Evolutionary conservation across 768 basidiomycete species (phyloP), one percentile per base, ranked within the genome.

Genomic region (Termitomyces eurrhizus): DNA sequence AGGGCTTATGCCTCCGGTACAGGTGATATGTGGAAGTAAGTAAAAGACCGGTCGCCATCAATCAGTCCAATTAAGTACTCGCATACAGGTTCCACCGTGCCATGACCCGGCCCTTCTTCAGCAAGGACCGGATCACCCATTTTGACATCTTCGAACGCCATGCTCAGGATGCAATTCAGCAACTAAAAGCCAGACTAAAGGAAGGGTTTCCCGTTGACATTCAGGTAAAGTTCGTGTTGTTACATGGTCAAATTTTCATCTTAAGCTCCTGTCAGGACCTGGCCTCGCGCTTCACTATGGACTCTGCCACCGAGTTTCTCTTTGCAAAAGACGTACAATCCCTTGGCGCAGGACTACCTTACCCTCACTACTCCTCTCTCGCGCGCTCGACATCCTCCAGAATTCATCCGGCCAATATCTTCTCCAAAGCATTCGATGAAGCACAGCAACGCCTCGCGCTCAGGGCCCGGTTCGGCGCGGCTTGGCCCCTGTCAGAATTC

Each of bases 1-100:
- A 46, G 24, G 24, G 3, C 36, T 52, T 1, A 59, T 18, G 4
- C 52, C 55, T 5, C 18, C 14, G 35, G 14, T 57, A 4, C 49
- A 86, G 86, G 86, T n/a, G 84, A 87, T 1, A 77, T 83, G 71
- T 90, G 89, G 89, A 90, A 85, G 85, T 87, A 65, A 62, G 79
- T 58, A 21, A 33, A 26, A n/a, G 18, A 18, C 14, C n/a, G 39
- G 48, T 12, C 14, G 29, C 48, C 18, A 13, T 36, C 7, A 16
- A n/a, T 24, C 12, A 35, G 48, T 21, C 21, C 48, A 18, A 36
- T 44, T 48, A 16, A 48, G 33, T 7, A 58, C 35, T 18, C 50
- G 69, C 35, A 11, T 36, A 39, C 33, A 82, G 87, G 66, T 81
- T 87, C 65, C 87, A 89, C 68, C 83, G 88, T 11, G 66, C 77